Percentiles rank a stretch among this genome's conserved stretches.
These are phyloP conservation scores for Tuber brumale DNA, from an alignment of 495 filamentous ascomycete genomes.

Conservation along the genomic window DNA sequence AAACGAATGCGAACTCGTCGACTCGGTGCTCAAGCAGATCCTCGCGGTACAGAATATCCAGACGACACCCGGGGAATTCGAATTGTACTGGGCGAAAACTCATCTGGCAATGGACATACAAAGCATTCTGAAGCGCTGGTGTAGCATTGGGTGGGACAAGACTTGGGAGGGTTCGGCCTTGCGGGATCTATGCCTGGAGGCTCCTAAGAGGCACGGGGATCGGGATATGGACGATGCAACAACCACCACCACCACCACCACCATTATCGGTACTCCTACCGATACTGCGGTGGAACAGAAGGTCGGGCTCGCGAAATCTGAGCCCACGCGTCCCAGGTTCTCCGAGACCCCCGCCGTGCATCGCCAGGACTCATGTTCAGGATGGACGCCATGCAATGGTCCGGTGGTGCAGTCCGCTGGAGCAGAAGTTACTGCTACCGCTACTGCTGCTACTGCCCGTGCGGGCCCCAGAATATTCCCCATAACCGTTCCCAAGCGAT, in stretches of 20 bases:
- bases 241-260: background rate
- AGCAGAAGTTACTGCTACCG: background rate
- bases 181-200: constrained; percentile 4
- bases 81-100: constrained; percentile 26
- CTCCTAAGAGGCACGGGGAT: background rate
- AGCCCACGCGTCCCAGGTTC: background rate
- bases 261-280: background rate
- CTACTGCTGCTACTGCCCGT: background rate
- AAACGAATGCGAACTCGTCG: constrained; percentile 28
- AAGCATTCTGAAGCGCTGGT: constrained; percentile 34
- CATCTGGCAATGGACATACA: constrained; percentile 38
- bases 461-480: background rate
- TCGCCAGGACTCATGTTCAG: background rate
- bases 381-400: background rate
- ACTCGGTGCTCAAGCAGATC: constrained; percentile 23
- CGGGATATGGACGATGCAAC: background rate
- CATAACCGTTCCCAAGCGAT: constrained; percentile 12
- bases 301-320: background rate
- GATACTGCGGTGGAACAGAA: background rate
- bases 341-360: background rate
- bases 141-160: constrained; percentile 20
- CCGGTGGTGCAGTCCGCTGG: background rate
- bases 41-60: constrained; percentile 10
- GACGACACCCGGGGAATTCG: constrained; percentile 26
- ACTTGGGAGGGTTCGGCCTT: constrained; percentile 29